phyloP scores from a whole-genome alignment of 345 rosid genomes.

The Aegle marmelos region DNA sequence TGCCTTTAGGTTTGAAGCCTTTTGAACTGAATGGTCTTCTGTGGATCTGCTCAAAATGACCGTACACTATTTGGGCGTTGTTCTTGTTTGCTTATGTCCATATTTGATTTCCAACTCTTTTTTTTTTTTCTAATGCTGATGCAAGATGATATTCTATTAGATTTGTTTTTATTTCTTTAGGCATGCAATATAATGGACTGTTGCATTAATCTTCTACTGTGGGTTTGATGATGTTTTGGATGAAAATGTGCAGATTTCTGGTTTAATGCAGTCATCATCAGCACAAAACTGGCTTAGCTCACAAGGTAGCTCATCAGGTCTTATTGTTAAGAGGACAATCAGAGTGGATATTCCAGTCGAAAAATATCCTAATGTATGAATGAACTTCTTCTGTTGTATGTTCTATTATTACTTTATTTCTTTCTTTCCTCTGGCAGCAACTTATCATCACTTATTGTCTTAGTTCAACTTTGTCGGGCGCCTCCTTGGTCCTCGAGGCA shows the following conservation, averaged over 20 bases:
- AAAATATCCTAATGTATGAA: constrained; percentile 69
- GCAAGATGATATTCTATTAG: background rate
- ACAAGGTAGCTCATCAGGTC: constrained; percentile 78
- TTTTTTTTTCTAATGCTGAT: constrained; percentile 12
- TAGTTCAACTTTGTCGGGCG: constrained; percentile 99
- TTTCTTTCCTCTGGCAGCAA: constrained; percentile 12
- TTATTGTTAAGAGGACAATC: constrained; percentile 77
- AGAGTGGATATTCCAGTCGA: constrained; percentile 98
- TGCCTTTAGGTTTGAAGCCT: constrained; percentile 1
- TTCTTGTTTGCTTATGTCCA: background rate
- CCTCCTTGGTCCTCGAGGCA: constrained; percentile 96
- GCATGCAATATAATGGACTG: background rate
- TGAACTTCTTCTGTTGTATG: background rate
- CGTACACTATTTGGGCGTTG: background rate
- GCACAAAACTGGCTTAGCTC: constrained; percentile 78
- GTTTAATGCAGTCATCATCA: constrained; percentile 57
- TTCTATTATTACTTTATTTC: background rate
- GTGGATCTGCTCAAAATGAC: constrained; percentile 1
- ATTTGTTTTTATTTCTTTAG: background rate
- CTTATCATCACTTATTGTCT: constrained; percentile 16
- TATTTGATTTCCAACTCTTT: background rate
- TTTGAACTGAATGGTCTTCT: background rate
- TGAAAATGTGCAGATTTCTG: constrained; percentile 53
- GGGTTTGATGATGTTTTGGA: constrained; percentile 29
- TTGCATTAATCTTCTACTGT: background rate